Conservation (phyloP, 495 filamentous ascomycete genomes). For the Penicillium malachiteum region DNA sequence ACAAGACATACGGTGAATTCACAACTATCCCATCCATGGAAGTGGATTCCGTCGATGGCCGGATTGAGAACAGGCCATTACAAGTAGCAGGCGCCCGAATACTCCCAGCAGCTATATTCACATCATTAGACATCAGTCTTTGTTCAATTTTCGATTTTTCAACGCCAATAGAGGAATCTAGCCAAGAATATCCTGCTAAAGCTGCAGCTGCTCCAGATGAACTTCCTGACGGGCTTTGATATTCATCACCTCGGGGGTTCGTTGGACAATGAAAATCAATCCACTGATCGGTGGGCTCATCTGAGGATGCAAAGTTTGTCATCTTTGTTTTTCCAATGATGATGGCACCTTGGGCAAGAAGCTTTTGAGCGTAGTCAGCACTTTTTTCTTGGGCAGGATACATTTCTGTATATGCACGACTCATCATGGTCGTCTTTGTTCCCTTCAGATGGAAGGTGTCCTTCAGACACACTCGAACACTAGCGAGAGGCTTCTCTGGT, state of each 20-base stretch:
- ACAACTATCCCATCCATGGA: background rate
- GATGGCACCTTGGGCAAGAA: conserved; percentile 30
- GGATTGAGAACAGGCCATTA: background rate
- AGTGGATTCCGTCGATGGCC: background rate
- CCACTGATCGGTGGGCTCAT: conserved; percentile 11
- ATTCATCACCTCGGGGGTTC: conserved; percentile 55
- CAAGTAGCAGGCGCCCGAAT: conserved; percentile 1
- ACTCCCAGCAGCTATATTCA: background rate
- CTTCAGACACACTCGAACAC: conserved; percentile 31
- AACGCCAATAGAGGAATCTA: conserved; percentile 33
- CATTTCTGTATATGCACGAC: conserved; percentile 18
- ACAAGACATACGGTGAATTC: background rate
- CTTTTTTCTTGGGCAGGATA: conserved; percentile 7
- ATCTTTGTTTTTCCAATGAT: conserved; percentile 37
- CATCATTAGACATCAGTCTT: no score
- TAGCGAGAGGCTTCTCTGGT: conserved; percentile 19
- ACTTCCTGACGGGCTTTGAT: conserved; percentile 43
- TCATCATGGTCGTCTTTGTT: conserved; percentile 17
- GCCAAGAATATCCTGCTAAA: conserved; percentile 49
- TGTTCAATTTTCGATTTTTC: no score
- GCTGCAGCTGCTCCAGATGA: conserved; percentile 46
- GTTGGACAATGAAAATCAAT: conserved; percentile 41
- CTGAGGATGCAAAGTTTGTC: conserved; percentile 11
- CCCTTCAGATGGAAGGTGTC: conserved; percentile 32
- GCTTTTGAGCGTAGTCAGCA: conserved; percentile 8